Percentiles rank a stretch among this genome's conserved stretches.
Evolutionary conservation across 371 early-diverging fungal genomes (phyloP).

Genomic region (Apophysomyces ossiformis): DNA sequence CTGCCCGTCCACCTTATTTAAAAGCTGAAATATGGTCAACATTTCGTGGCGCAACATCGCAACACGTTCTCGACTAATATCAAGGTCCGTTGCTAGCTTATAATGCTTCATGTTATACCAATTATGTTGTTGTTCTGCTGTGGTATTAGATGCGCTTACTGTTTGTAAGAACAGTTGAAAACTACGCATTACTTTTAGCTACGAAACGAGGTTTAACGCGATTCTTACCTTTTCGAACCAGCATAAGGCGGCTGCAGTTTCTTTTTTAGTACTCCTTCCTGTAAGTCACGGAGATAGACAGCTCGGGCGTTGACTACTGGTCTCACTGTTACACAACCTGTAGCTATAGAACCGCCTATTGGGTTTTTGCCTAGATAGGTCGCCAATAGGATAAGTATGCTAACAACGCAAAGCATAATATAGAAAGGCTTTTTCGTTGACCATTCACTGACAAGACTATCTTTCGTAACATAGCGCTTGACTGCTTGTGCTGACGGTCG

Average conservation of each 20-base stretch:
- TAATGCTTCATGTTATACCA: slow-evolving; percentile 40
- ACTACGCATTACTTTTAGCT: neutral
- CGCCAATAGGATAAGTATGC: neutral
- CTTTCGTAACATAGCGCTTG: neutral
- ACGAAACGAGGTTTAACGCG: neutral
- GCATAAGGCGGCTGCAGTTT: slow-evolving; percentile 24
- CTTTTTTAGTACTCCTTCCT: slow-evolving; percentile 36
- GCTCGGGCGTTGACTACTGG: slow-evolving; percentile 25
- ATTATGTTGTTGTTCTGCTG: slow-evolving; percentile 6
- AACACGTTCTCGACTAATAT: slow-evolving; percentile 51
- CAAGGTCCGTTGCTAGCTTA: slow-evolving; percentile 45
- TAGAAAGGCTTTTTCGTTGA: neutral
- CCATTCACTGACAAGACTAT: neutral
- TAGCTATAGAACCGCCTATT: no score
- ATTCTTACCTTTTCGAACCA: slow-evolving; percentile 24
- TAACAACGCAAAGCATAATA: neutral
- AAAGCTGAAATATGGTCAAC: slow-evolving; percentile 45
- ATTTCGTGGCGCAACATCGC: slow-evolving; percentile 54
- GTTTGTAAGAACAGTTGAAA: slow-evolving; percentile 24
- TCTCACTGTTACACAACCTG: neutral
- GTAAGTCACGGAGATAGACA: slow-evolving; percentile 53
- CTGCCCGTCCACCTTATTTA: slow-evolving; percentile 52
- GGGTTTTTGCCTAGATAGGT: neutral
- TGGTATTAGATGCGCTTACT: neutral
- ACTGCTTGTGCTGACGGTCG: neutral